These are phyloP conservation scores for Candida anutae DNA, from an alignment of 1,139 yeast species.

Conservation along the genomic window DNA sequence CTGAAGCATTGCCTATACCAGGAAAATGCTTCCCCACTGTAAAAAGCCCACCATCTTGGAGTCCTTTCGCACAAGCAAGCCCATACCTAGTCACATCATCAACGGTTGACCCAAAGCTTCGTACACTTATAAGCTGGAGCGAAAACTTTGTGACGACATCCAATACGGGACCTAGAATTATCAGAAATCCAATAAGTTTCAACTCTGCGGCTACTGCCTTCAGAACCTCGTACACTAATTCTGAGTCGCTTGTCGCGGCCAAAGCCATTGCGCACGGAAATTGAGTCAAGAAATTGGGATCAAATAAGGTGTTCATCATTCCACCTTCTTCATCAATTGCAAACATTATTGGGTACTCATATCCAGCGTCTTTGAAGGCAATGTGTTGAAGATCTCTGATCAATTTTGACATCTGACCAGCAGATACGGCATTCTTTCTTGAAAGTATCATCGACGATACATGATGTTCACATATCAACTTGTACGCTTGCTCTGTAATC, in stretches of 20 bases:
- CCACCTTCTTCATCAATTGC: conserved; percentile 35
- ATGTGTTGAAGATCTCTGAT: conserved; percentile 49
- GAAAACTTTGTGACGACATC: conserved; percentile 55
- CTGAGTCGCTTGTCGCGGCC: conserved; percentile 47
- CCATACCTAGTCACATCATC: conserved; percentile 54
- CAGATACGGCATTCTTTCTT: conserved; percentile 45
- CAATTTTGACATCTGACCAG: conserved; percentile 42
- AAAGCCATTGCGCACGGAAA: conserved; percentile 64
- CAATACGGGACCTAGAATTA: conserved; percentile 56
- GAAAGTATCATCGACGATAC: conserved; percentile 54
- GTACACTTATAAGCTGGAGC: conserved; percentile 52
- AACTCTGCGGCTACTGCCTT: conserved; percentile 51
- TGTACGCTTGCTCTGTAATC: conserved; percentile 49
- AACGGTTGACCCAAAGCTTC: conserved; percentile 56
- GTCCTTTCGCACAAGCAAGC: conserved; percentile 46
- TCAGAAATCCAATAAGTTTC: conserved; percentile 47
- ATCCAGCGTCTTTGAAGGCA: conserved; percentile 44
- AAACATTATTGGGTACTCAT: conserved; percentile 43
- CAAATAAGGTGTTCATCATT: conserved; percentile 50
- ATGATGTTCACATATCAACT: conserved; percentile 45
- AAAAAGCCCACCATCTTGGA: conserved; percentile 47
- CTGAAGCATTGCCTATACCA: conserved; percentile 57
- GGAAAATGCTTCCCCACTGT: conserved; percentile 63
- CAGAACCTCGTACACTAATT: conserved; percentile 45
- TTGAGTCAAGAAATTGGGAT: conserved; percentile 45